Conservation (phyloP, 495 filamentous ascomycete genomes). For the Bacidia rubella region DNA sequence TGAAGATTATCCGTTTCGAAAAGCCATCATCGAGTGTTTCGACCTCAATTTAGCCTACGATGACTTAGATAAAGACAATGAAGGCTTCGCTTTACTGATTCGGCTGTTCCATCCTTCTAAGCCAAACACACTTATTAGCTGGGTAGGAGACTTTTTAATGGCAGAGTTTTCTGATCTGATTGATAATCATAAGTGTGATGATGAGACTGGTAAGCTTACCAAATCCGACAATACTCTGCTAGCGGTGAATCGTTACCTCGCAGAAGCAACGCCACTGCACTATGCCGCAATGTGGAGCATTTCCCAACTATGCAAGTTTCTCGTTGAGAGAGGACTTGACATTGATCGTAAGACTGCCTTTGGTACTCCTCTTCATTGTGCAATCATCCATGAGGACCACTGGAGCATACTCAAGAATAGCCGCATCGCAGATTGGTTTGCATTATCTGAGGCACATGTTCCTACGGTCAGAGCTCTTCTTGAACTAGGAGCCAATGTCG, state of each 20-base stretch:
- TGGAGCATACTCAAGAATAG: too few species aligned
- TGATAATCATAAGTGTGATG: too few species aligned
- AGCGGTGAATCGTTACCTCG: background rate
- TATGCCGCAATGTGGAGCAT: conserved; percentile 13
- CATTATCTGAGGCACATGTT: too few species aligned
- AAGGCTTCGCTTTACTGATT: conserved; percentile 1
- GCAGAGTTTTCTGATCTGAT: too few species aligned
- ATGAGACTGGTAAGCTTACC: background rate
- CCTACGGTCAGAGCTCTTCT: too few species aligned
- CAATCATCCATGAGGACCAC: too few species aligned
- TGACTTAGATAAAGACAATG: background rate
- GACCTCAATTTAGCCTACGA: background rate
- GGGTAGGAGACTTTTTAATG: conserved; percentile 12
- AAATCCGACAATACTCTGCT: background rate
- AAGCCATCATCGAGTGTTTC: background rate
- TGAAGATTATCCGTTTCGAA: background rate
- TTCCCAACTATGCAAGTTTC: conserved; percentile 6
- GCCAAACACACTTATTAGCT: conserved; percentile 4
- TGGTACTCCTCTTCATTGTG: conserved; percentile 18
- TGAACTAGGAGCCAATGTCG: too few species aligned
- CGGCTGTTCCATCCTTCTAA: conserved; percentile 9
- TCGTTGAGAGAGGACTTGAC: conserved; percentile 7
- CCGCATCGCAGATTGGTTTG: too few species aligned
- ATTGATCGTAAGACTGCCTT: conserved; percentile 10
- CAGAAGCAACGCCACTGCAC: conserved; percentile 13